Percentiles rank a stretch among this genome's conserved stretches.
Conservation (phyloP, 2,329 filamentous ascomycete genomes). For the Clarireedia homoeocarpa region DNA sequence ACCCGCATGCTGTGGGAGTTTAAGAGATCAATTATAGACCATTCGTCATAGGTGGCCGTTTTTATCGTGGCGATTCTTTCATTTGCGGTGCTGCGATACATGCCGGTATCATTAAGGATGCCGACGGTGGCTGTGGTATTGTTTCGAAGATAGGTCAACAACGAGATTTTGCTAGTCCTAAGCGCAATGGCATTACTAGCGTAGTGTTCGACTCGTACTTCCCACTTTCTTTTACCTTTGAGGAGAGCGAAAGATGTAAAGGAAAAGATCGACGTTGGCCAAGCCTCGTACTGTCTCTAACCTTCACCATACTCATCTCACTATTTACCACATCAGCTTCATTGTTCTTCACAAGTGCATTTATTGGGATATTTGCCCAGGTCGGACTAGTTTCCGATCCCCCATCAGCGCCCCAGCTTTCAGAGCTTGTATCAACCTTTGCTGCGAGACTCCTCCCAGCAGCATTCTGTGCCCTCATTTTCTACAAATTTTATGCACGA, state of each 20-base stretch:
- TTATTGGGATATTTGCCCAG: conserved; percentile 79
- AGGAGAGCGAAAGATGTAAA: conserved; percentile 55
- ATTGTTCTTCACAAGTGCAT: conserved; percentile 78
- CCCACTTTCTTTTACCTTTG: conserved; percentile 79
- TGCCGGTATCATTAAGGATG: conserved; percentile 65
- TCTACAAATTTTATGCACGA: conserved; percentile 72
- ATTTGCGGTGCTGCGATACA: conserved; percentile 82
- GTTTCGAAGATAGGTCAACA: conserved; percentile 64
- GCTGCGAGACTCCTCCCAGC: conserved; percentile 80
- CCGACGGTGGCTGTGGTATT: conserved; percentile 73
- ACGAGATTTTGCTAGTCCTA: conserved; percentile 53
- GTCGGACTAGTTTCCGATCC: conserved; percentile 86
- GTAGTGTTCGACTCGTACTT: conserved; percentile 81
- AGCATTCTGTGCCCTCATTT: conserved; percentile 77
- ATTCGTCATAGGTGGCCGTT: conserved; percentile 60
- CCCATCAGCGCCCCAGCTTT: conserved; percentile 58
- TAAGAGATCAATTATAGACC: conserved; percentile 56
- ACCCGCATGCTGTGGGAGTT: conserved; percentile 68
- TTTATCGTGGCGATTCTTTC: conserved; percentile 88
- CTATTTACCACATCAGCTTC: conserved; percentile 72
- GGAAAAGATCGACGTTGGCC: conserved; percentile 78
- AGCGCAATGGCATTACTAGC: conserved; percentile 66
- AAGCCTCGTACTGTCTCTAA: conserved; percentile 70
- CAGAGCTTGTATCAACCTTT: conserved; percentile 67
- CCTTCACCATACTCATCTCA: conserved; percentile 70